phyloP scores from a whole-genome alignment of 1,139 yeast species.

The Yamadazyma sp. region DNA sequence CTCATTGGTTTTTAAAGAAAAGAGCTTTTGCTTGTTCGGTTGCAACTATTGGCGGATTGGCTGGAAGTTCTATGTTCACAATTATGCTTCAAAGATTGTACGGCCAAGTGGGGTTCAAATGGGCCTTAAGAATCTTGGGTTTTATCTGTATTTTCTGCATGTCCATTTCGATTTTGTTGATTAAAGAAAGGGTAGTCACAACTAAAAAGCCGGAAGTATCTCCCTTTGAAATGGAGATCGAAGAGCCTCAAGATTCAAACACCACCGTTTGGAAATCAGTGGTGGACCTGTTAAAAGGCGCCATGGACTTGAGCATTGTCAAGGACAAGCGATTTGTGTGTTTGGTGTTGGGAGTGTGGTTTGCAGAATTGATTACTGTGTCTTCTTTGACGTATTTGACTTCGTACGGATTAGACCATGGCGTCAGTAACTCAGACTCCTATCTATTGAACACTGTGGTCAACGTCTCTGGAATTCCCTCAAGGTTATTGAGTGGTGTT shows the following conservation, averaged over 20 bases:
- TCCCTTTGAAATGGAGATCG: not conserved
- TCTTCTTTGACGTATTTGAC: conserved; percentile 53
- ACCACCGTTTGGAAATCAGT: not conserved
- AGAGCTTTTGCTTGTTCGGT: conserved; percentile 58
- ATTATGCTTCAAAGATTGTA: conserved; percentile 51
- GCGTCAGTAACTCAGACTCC: conserved; percentile 39
- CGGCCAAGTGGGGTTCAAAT: conserved; percentile 50
- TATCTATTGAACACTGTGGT: conserved; percentile 46
- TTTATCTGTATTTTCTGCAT: conserved; percentile 46
- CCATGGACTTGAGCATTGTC: conserved; percentile 42
- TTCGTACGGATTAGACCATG: conserved; percentile 48
- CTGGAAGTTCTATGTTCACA: conserved; percentile 64
- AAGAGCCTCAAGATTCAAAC: not conserved
- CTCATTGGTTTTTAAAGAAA: conserved; percentile 60
- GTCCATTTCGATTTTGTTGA: conserved; percentile 35
- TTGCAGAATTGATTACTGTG: conserved; percentile 50
- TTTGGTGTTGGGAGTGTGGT: conserved; percentile 42
- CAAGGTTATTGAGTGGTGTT: conserved; percentile 47
- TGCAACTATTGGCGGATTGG: conserved; percentile 61
- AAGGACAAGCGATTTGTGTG: conserved; percentile 39
- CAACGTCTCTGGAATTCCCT: conserved; percentile 48
- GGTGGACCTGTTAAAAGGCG: conserved; percentile 21
- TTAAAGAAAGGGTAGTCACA: conserved; percentile 36
- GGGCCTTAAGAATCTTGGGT: conserved; percentile 62
- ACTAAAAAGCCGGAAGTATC: not conserved